These are phyloP conservation scores for Ilyonectria mors-panacis DNA, from an alignment of 2,329 filamentous ascomycete genomes.

Conservation along the genomic window DNA sequence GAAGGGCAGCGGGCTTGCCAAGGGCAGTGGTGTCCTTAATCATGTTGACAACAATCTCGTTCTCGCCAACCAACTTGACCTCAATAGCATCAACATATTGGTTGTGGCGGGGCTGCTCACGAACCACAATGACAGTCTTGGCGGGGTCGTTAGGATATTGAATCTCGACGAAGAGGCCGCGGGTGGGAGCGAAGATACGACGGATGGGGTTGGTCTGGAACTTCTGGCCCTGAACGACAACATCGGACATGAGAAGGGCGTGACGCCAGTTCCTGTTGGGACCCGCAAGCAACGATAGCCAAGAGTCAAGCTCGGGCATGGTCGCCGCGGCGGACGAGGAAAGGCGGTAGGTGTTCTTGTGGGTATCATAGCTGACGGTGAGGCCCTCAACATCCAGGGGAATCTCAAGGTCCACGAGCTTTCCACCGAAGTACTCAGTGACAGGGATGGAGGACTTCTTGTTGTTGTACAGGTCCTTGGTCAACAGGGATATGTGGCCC, in stretches of 20 bases:
- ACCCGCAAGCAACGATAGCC: constrained; percentile 91
- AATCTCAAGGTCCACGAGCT: constrained; percentile 79
- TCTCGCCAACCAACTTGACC: constrained; percentile 80
- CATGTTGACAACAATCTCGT: constrained; percentile 89
- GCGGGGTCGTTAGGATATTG: constrained; percentile 83
- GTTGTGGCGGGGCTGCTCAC: constrained; percentile 88
- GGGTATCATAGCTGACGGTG: constrained; percentile 81
- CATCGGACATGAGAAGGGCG: constrained; percentile 92
- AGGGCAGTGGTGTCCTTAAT: constrained; percentile 94
- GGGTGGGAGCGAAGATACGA: constrained; percentile 88
- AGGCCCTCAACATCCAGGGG: constrained; percentile 88
- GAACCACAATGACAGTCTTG: constrained; percentile 88
- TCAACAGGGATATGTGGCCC: constrained; percentile 85
- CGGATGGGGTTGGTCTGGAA: constrained; percentile 98
- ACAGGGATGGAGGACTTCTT: constrained; percentile 83
- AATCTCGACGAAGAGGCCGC: constrained; percentile 92
- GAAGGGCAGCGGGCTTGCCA: constrained; percentile 84
- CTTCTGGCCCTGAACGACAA: constrained; percentile 94
- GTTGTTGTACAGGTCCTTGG: constrained; percentile 83
- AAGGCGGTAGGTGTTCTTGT: constrained; percentile 88
- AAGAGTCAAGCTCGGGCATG: constrained; percentile 85
- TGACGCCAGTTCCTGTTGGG: constrained; percentile 92
- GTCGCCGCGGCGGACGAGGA: constrained; percentile 80
- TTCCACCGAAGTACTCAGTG: constrained; percentile 96
- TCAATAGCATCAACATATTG: constrained; percentile 92